Evolutionary conservation across 768 basidiomycete genomes (phyloP), one percentile per base, ranked within the genome.

Genomic region (Podaxis carcinomalis): DNA sequence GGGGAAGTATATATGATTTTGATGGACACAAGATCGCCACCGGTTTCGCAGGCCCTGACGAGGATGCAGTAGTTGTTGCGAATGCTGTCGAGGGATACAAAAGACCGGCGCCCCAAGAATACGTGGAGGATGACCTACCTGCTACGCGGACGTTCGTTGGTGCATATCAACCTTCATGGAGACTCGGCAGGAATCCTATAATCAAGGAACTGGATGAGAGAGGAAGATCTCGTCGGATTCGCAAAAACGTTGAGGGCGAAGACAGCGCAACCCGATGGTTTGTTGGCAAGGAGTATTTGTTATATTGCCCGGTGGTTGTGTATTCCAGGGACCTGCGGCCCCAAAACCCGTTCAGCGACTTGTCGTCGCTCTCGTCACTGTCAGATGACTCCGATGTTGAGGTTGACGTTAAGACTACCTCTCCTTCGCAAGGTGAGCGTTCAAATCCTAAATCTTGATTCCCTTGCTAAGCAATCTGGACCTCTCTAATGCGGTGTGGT

Each of bases 101-200:
- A 14, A 49, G 46, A 40, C 19, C 56, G 25, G 21, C 6, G 21
- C 27, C 32, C 28, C 11, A 37, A 21, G 44, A 54, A 46, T 37
- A 39, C 25, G 44, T 46, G 13, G 42, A 46, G n/a, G 58, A 44
- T 10, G 58, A 53, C 5, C 28, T 44, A 16, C 59, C 49, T 23
- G 25, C 53, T n/a, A 35, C 37, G 13, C 46, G 65, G 27, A 59
- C 51, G 9, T 66, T 66, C 47, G 40, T 66, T 36, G 65, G 65
- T 7, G 51, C 61, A 28, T 40, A 37, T 21, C 65, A 66, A 52
- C 57, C 57, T 11, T 56, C 57, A 11, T 66, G 65, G 65, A 56
- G 61, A 16, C 60, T 66, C 16, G 61, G 63, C 3, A 52, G 37
- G 21, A 14, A 61, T 47, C 56, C 57, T n/a, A 51, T 52, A 23